A percentile compares a stretch with the other conserved stretches of the same genome.
phyloP scores from a whole-genome alignment of 345 rosid genomes.

The Salix arbutifolia region DNA sequence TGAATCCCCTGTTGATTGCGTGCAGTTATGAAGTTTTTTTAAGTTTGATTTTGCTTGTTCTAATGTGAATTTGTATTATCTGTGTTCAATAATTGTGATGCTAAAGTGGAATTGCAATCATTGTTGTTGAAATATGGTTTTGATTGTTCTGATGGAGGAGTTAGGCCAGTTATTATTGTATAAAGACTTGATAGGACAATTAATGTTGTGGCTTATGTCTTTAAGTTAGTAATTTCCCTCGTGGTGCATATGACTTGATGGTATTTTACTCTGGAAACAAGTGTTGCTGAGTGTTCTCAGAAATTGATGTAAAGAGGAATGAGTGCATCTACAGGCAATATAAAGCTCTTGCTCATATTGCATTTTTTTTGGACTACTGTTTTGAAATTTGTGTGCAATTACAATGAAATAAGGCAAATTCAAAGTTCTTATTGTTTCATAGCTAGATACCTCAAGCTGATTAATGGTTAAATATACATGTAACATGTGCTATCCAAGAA shows the following conservation, averaged over 20 bases:
- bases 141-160: not conserved
- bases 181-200: not conserved
- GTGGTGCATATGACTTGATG: not conserved
- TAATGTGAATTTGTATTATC: not conserved
- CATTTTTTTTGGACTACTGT: not conserved
- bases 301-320: not conserved
- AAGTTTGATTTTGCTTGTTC: not conserved
- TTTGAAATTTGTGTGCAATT: not conserved
- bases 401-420: not conserved
- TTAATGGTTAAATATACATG: constrained; percentile 10
- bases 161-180: not conserved
- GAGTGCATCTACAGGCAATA: not conserved
- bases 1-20: not conserved
- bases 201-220: not conserved
- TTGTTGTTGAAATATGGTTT: not conserved
- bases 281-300: not conserved
- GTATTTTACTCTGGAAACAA: not conserved
- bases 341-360: not conserved
- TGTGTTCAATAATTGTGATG: not conserved
- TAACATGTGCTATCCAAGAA: constrained; percentile 37
- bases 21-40: not conserved
- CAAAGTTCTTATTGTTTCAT: not conserved
- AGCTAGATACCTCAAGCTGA: not conserved
- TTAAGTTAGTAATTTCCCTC: not conserved
- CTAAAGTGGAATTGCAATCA: not conserved